These are phyloP conservation scores for Phytophthora pini DNA, from an alignment of 352 stramenopile species.

Conservation along the genomic window DNA sequence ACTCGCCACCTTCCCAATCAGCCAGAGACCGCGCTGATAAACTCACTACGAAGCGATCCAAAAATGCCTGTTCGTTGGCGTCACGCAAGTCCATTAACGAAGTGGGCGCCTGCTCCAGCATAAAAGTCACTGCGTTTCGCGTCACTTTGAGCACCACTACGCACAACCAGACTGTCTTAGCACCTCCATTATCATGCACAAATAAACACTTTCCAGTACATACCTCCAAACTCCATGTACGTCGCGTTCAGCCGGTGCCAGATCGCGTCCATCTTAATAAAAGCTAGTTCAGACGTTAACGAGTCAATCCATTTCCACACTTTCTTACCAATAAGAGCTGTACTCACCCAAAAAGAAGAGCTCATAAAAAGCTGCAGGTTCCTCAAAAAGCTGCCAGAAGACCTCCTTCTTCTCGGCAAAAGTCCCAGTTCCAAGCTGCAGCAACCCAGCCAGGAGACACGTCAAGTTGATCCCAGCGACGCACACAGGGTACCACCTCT, in stretches of 20 bases:
- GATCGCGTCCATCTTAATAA: conserved; percentile 87
- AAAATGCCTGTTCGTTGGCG: conserved; percentile 62
- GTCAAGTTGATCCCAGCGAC: conserved; percentile 88
- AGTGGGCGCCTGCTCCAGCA: conserved; percentile 60
- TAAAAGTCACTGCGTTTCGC: conserved; percentile 59
- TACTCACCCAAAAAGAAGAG: conserved; percentile 66
- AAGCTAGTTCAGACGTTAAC: conserved; percentile 32
- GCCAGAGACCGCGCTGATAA: conserved; percentile 54
- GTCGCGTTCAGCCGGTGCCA: conserved; percentile 83
- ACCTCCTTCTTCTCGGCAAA: conserved; percentile 46
- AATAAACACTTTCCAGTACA: background rate
- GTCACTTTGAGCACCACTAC: conserved; percentile 82
- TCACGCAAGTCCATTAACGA: conserved; percentile 61
- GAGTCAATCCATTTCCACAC: too few species aligned
- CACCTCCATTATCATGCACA: background rate
- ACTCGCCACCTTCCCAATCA: conserved; percentile 79
- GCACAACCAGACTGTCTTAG: conserved; percentile 11
- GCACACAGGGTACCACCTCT: conserved; percentile 81
- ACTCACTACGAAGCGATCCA: conserved; percentile 77
- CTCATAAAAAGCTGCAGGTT: conserved; percentile 86
- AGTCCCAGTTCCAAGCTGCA: conserved; percentile 71
- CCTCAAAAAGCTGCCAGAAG: conserved; percentile 84
- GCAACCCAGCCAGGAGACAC: conserved; percentile 73
- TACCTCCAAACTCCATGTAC: conserved; percentile 89
- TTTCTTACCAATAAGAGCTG: too few species aligned